Evolutionary conservation across 2,329 filamentous ascomycete genomes (phyloP).

Genomic region (Fusarium tuaranense): DNA sequence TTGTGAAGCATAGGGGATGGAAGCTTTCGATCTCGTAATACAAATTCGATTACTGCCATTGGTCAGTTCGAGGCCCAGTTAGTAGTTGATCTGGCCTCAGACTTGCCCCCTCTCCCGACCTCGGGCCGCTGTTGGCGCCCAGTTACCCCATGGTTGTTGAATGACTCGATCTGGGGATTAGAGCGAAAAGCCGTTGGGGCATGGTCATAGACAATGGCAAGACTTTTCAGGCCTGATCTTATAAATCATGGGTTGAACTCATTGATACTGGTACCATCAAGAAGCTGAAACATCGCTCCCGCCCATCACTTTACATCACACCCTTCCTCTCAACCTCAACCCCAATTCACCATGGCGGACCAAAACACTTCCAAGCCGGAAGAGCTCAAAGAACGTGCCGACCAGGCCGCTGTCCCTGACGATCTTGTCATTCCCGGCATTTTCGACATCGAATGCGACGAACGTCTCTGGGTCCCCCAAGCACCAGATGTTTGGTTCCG

Average conservation of each 20-base stretch:
- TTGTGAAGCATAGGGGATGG: background rate
- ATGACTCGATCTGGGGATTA: background rate
- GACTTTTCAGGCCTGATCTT: background rate
- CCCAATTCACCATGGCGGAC: background rate
- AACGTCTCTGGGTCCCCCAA: background rate
- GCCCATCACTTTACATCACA: background rate
- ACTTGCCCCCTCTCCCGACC: background rate
- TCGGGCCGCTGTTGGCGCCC: background rate
- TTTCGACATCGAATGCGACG: background rate
- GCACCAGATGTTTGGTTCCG: background rate
- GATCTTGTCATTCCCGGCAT: background rate
- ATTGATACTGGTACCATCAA: background rate
- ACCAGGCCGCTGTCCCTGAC: background rate
- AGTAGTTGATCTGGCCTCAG: background rate
- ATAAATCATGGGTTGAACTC: background rate
- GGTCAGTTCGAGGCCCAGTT: background rate
- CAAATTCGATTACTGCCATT: background rate
- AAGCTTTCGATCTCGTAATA: background rate
- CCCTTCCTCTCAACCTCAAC: background rate
- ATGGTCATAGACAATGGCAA: background rate
- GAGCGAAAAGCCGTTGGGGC: background rate
- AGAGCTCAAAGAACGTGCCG: background rate
- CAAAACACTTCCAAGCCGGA: background rate
- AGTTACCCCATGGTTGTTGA: background rate
- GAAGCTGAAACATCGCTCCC: background rate